These are phyloP conservation scores for Picochlorum sp. DNA, from an alignment of 139 green algal genomes.

Conservation along the genomic window DNA sequence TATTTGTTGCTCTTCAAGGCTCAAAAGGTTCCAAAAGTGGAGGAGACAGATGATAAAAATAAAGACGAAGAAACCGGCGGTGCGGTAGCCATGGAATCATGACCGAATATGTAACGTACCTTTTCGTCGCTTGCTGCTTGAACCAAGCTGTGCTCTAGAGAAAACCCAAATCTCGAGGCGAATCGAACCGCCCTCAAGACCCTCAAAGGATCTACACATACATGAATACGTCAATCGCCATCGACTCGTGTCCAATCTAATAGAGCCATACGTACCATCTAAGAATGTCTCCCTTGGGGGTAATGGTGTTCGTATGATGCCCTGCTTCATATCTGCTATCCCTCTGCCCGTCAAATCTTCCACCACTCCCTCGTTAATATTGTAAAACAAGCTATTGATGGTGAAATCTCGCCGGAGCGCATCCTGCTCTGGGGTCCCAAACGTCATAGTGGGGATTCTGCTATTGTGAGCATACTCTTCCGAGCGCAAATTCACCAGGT, in stretches of 20 bases:
- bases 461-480: constrained; percentile 83
- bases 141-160: constrained; percentile 65
- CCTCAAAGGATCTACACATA: constrained; percentile 63
- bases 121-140: constrained; percentile 43
- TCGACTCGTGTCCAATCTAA: not conserved
- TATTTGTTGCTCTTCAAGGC: constrained; percentile 87
- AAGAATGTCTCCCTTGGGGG: constrained; percentile 79
- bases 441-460: constrained; percentile 84
- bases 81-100: not conserved
- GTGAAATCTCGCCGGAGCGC: constrained; percentile 86
- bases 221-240: constrained; percentile 26
- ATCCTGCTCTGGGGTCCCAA: constrained; percentile 75
- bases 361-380: constrained; percentile 73
- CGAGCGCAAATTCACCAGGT: constrained; percentile 93
- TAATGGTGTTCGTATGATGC: constrained; percentile 89
- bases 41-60: not conserved
- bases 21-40: constrained; percentile 15
- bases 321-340: constrained; percentile 68
- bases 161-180: constrained; percentile 77
- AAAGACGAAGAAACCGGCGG: not conserved
- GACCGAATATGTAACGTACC: not conserved
- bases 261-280: constrained; percentile 39
- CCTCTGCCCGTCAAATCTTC: constrained; percentile 85
- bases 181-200: constrained; percentile 87
- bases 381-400: constrained; percentile 97